A percentile compares a stretch with the other conserved stretches of the same genome.
Conservation (phyloP, 2,329 filamentous ascomycete genomes). For the Pseudogymnoascus sp. region DNA sequence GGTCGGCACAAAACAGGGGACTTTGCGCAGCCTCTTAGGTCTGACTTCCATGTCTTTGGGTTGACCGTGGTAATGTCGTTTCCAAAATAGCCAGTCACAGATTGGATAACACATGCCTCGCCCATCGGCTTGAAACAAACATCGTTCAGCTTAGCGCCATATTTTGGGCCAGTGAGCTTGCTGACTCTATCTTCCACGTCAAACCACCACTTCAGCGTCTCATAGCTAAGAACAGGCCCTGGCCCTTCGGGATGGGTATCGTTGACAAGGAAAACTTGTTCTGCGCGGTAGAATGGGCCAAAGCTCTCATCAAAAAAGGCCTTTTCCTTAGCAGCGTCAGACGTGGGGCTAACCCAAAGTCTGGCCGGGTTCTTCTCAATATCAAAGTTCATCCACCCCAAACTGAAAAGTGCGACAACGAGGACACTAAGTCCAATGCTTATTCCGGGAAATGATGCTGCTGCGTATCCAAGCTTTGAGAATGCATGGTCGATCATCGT, state of each 20-base stretch:
- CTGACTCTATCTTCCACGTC: conserved; percentile 73
- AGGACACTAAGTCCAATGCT: conserved; percentile 73
- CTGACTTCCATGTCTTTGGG: conserved; percentile 60
- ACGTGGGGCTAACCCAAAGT: conserved; percentile 94
- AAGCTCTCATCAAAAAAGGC: conserved; percentile 88
- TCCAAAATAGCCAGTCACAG: conserved; percentile 81
- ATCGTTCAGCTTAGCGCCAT: conserved; percentile 65
- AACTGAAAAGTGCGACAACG: conserved; percentile 67
- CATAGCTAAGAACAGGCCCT: conserved; percentile 76
- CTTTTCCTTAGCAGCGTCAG: conserved; percentile 85
- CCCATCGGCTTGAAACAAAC: conserved; percentile 92
- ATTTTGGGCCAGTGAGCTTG: conserved; percentile 60
- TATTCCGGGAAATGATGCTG: conserved; percentile 74
- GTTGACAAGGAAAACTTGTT: conserved; percentile 91
- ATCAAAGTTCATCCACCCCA: conserved; percentile 84
- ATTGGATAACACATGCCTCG: conserved; percentile 85
- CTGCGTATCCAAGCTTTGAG: conserved; percentile 67
- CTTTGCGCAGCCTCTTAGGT: conserved; percentile 64
- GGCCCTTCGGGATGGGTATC: conserved; percentile 58
- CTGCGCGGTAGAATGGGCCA: conserved; percentile 88
- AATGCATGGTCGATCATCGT: conserved; percentile 74
- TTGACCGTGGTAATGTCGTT: conserved; percentile 55
- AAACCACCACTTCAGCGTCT: conserved; percentile 90
- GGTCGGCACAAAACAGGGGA: conserved; percentile 81
- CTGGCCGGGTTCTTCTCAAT: conserved; percentile 84